A percentile compares a stretch with the other conserved stretches of the same genome.
These are phyloP conservation scores for Styphnolobium japonicum DNA, from an alignment of 306 rosid species.

Conservation along the genomic window DNA sequence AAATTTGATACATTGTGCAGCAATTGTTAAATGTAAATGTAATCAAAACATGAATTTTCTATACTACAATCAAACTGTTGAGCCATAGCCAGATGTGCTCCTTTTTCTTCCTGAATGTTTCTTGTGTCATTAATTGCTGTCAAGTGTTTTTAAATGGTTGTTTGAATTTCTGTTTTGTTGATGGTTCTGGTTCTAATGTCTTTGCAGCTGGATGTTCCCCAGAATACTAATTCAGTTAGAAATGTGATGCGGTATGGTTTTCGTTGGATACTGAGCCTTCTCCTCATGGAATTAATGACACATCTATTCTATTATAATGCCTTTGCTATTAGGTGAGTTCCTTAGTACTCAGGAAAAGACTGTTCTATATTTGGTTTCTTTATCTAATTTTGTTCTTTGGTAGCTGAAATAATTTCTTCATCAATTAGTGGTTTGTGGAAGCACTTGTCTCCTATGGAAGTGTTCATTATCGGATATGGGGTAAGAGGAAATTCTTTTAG, in stretches of 20 bases:
- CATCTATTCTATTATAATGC: conserved; percentile 85
- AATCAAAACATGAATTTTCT: conserved; percentile 1
- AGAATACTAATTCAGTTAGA: conserved; percentile 47
- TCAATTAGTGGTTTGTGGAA: conserved; percentile 69
- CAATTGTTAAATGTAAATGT: not conserved
- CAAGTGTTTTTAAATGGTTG: not conserved
- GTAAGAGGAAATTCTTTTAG: conserved; percentile 47
- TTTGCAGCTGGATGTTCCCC: conserved; percentile 79
- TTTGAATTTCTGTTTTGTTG: conserved; percentile 18
- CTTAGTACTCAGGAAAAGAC: conserved; percentile 13
- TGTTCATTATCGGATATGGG: conserved; percentile 93
- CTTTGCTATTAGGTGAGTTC: conserved; percentile 76
- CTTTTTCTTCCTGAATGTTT: conserved; percentile 5
- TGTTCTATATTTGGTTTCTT: not conserved
- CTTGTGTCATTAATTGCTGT: not conserved
- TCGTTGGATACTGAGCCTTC: conserved; percentile 72
- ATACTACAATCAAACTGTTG: not conserved
- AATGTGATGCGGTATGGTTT: conserved; percentile 61
- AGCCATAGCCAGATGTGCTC: not conserved
- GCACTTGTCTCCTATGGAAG: conserved; percentile 71
- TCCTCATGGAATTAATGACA: conserved; percentile 80
- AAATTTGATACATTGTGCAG: conserved; percentile 2
- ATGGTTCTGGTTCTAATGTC: conserved; percentile 9
- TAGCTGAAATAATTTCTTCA: conserved; percentile 33
- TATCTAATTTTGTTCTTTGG: conserved; percentile 19